phyloP scores from a whole-genome alignment of 2,329 filamentous ascomycete genomes.

The Clonostachys rhizophaga region DNA sequence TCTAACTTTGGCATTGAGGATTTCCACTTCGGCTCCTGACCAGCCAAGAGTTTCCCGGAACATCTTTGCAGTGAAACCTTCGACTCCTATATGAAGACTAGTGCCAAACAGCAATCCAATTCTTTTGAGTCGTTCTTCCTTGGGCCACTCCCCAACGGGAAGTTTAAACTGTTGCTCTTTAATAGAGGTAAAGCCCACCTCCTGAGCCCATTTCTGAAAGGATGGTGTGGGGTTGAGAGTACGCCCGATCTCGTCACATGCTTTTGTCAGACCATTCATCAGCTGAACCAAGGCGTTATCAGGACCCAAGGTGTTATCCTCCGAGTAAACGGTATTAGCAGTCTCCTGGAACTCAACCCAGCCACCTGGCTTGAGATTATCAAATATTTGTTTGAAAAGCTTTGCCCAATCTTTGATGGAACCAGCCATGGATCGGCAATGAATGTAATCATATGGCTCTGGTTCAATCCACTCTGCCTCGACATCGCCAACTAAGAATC shows the following conservation, averaged over 20 bases:
- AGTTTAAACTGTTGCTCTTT: conserved; percentile 21
- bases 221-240: conserved; percentile 19
- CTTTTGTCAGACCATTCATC: conserved; percentile 12
- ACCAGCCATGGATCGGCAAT: conserved; percentile 25
- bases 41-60: conserved; percentile 29
- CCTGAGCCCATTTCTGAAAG: conserved; percentile 17
- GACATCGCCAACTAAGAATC: conserved; percentile 54
- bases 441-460: conserved; percentile 22
- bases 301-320: conserved; percentile 27
- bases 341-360: conserved; percentile 41
- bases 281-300: conserved; percentile 25
- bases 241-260: conserved; percentile 18
- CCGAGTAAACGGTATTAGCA: conserved; percentile 25
- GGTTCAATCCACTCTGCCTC: conserved; percentile 45
- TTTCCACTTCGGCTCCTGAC: conserved; percentile 36
- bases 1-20: conserved; percentile 15
- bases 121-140: conserved; percentile 29
- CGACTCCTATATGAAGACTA: conserved; percentile 27
- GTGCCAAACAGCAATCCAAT: conserved; percentile 29
- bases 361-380: conserved; percentile 37
- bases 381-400: conserved; percentile 13
- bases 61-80: conserved; percentile 28
- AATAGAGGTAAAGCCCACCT: conserved; percentile 28
- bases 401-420: conserved; percentile 22
- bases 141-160: conserved; percentile 31